Percentiles rank a stretch among this genome's conserved stretches.
These are phyloP conservation scores for Wickerhamiella spandovensis DNA, from an alignment of 805 yeast genomes.

Conservation along the genomic window DNA sequence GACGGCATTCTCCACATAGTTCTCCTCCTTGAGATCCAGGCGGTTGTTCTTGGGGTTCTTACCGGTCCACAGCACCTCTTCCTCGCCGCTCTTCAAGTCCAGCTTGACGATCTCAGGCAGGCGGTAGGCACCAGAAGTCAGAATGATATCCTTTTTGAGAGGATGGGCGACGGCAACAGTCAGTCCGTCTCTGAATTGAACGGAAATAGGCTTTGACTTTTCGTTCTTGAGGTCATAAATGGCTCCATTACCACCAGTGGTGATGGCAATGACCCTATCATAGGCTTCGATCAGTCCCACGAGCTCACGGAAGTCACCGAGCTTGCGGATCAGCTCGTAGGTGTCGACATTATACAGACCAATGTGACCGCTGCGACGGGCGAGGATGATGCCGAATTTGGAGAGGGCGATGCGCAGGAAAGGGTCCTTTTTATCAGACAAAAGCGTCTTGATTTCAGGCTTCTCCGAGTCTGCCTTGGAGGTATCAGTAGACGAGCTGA, in stretches of 20 bases:
- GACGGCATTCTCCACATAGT: conserved; percentile 54
- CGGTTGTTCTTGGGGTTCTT: conserved; percentile 74
- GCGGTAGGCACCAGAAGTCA: conserved; percentile 77
- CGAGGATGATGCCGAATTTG: conserved; percentile 12
- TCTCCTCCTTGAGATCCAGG: conserved; percentile 67
- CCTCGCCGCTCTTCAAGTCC: conserved; percentile 23
- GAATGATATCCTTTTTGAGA: conserved; percentile 39
- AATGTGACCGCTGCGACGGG: conserved; percentile 19
- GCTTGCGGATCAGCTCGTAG: conserved; percentile 12
- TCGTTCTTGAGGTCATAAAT: background rate
- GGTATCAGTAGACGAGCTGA: conserved; percentile 64
- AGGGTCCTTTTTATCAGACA: conserved; percentile 24
- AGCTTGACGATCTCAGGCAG: conserved; percentile 38
- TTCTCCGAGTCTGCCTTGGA: conserved; percentile 53
- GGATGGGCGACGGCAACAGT: conserved; percentile 28
- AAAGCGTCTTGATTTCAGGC: conserved; percentile 40
- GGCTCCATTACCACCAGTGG: background rate
- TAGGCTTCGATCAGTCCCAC: conserved; percentile 10
- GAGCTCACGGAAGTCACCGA: conserved; percentile 3
- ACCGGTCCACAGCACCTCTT: conserved; percentile 42
- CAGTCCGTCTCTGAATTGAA: conserved; percentile 6
- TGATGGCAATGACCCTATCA: conserved; percentile 4
- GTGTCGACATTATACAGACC: conserved; percentile 11
- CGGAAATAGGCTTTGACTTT: background rate
- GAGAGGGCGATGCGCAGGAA: conserved; percentile 7